Evolutionary conservation across 169 alveolate species (phyloP).

Genomic region (Plasmodium inui): DNA sequence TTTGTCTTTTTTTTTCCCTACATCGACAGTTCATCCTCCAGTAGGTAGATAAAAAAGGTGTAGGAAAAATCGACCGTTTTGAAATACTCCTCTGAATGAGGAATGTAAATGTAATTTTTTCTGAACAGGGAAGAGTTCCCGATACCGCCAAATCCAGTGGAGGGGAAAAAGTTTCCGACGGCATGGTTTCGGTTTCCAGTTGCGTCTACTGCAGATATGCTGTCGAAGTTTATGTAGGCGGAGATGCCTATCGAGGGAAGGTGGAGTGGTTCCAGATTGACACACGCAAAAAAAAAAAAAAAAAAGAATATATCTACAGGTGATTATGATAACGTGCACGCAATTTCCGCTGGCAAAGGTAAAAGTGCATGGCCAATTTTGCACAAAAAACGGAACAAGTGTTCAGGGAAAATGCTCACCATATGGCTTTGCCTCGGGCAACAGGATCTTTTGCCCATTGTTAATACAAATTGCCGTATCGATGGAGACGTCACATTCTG

Average conservation of each 20-base stretch:
- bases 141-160: conserved; percentile 90
- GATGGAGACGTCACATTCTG: conserved; percentile 82
- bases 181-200: conserved; percentile 90
- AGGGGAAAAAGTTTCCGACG: conserved; percentile 86
- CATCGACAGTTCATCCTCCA: conserved; percentile 84
- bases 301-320: not conserved
- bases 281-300: not conserved
- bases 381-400: not conserved
- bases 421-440: conserved; percentile 80
- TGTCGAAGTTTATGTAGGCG: conserved; percentile 86
- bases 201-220: conserved; percentile 86
- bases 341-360: not conserved
- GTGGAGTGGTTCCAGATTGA: not conserved
- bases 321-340: not conserved
- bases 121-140: conserved; percentile 89
- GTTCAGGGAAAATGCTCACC: conserved; percentile 69
- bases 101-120: conserved; percentile 84
- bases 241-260: conserved; percentile 80
- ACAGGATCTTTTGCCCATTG: conserved; percentile 78
- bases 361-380: not conserved
- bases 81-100: conserved; percentile 80
- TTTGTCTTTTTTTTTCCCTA: conserved; percentile 2
- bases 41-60: conserved; percentile 84
- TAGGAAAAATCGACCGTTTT: conserved; percentile 85
- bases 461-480: conserved; percentile 85